Evolutionary conservation across 345 rosid genomes (phyloP), one percentile per base, ranked within the genome.

Genomic region (Salix caprea): DNA sequence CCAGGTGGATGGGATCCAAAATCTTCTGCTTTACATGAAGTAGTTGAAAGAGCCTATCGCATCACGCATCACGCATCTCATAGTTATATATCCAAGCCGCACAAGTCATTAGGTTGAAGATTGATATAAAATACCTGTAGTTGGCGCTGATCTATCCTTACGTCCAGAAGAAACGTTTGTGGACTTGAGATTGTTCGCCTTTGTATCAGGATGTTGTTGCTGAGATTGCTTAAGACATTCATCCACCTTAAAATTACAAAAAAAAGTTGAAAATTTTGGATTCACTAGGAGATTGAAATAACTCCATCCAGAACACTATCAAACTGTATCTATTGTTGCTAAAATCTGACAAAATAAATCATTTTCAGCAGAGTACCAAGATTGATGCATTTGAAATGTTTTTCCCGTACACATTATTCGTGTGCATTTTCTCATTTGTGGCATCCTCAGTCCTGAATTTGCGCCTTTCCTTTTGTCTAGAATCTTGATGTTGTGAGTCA

Each of bases 81-180:
- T 46, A 4, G 4, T 21, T 72, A 23, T 16, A 24, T 62, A 74
- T 16, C 23, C 24, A 54, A n/a, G 65, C 66, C 44, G 44, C n/a
- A 16, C 36, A 14, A 13, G 32, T 56, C 21, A 52, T 39, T 36
- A 65, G 44, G 69, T 19, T 26, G 30, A 46, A 54, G 66, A 32
- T 72, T 64, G 68, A 60, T 23, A 82, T 76, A 46, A 78, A 87
- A 80, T 46, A 92, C 97, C 84, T 52, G 83, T 67, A 68, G 77
- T 77, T 34, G 89, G 79, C 68, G 65, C 84, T 26, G 91, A 83
- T 71, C 40, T 78, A 73, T 85, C 73, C 56, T 89, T 83, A 67
- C 76, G 79, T 75, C 74, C 81, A 61, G 89, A 78, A 81, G 79
- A 80, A 66, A 69, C 65, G 30, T 72, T 13, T 11, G 16, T 69